Evolutionary conservation across 345 rosid genomes (phyloP).

Genomic region (Gynandropsis gynandra): DNA sequence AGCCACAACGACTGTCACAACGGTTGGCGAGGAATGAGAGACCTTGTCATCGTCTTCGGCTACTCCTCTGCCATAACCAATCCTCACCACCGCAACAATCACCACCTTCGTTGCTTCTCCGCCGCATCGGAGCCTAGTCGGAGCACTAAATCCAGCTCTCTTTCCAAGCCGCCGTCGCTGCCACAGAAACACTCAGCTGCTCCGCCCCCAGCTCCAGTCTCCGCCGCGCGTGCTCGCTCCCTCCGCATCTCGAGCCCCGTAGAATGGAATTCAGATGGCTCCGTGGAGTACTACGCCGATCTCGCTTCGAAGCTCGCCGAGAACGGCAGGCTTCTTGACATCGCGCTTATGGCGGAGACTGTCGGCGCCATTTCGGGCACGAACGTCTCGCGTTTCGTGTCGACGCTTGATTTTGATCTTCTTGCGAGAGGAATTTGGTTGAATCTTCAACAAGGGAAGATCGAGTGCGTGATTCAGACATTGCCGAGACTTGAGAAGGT

Average conservation of each 20-base stretch:
- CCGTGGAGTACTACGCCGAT: constrained; percentile 36
- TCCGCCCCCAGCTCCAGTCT: constrained; percentile 21
- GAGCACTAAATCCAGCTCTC: constrained; percentile 25
- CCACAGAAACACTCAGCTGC: constrained; percentile 18
- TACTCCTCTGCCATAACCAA: constrained; percentile 37
- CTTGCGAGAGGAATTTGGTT: constrained; percentile 45
- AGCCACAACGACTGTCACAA: constrained; percentile 23
- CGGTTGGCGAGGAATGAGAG: constrained; percentile 53
- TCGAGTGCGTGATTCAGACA: constrained; percentile 41
- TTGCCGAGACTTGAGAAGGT: constrained; percentile 45
- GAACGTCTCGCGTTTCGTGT: constrained; percentile 40
- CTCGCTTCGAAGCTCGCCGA: constrained; percentile 63
- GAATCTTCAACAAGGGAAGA: constrained; percentile 50
- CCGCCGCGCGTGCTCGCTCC: constrained; percentile 24
- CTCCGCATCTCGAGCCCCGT: constrained; percentile 26
- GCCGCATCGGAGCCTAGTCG: constrained; percentile 23
- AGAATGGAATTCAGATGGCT: constrained; percentile 32
- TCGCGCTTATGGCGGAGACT: constrained; percentile 46
- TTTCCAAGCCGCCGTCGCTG: constrained; percentile 24
- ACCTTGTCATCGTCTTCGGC: constrained; percentile 56
- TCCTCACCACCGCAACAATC: constrained; percentile 27
- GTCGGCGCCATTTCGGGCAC: constrained; percentile 47
- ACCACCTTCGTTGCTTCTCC: constrained; percentile 25
- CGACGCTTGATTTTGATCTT: constrained; percentile 33
- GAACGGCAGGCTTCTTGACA: constrained; percentile 62